Evolutionary conservation across 148 eudicot species (phyloP), one percentile per base, ranked within the genome.

Genomic region (Bassia scoparia): DNA sequence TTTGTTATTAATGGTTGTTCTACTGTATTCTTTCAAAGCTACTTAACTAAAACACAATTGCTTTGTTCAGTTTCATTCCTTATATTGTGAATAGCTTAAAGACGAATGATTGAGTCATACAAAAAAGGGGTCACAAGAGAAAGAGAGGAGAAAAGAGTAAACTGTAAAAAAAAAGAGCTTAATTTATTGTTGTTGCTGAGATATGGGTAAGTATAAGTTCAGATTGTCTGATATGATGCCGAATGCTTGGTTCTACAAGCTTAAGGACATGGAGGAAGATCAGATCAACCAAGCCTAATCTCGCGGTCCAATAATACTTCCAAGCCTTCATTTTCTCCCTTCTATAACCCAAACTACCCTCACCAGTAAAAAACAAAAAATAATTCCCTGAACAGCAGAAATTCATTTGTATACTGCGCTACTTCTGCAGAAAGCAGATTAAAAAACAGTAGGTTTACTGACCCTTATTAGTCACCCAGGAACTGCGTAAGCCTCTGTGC

Each of bases 211-310:
- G 65, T 68, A 77, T 78, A 84, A 65, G 71, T 84, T 84, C 26
- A 84, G 73, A 69, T 43, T 84, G 13, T 84, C 87, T 63, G 77
- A 84, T 21, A 84, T 84, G 87, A 77, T 84, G 76, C 87, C 87
- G 0, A 84, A 84, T 75, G 83, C 87, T 30, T 84, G 87, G 87
- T 82, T 84, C 56, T 77, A 79, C 83, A 84, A 84, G 85, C 87
- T 84, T 18, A 79, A 72, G 55, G 85, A 84, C 70, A 76, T 82
- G 71, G 71, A 75, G 77, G 67, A 76, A 61, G 66, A 44, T 74
- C 41, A 68, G 18, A 44, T 65, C 64, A 34, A 71, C 71, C 10
- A 75, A 55, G 68, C 71, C 69, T 0, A 50, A 37, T 49, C 76
- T 23, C 80, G 58, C 4, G 49, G 29, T 70, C 7, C 50, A 23